Evolutionary conservation across 345 rosid genomes (phyloP), one percentile per base, ranked within the genome.

Genomic region (Hibiscus mutabilis): DNA sequence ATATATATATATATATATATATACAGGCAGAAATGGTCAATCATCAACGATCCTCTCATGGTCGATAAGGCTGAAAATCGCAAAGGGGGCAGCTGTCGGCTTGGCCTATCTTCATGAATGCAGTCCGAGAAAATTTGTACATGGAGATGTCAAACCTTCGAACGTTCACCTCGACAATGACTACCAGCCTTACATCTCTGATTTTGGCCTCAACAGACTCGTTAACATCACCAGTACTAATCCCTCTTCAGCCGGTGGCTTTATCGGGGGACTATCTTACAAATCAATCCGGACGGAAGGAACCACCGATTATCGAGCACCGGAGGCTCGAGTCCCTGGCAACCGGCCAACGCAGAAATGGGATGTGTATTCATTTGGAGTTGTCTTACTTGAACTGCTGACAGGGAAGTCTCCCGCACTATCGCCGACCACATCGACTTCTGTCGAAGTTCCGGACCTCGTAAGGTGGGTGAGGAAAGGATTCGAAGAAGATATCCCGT

Each of bases 381-480:
- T 95, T 0, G 86, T 95, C 9, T 49, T 95, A 51, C 87, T 95
- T 14, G 99, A 95, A 64, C 68, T 95, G 73, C 89, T 95, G 5
- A 92, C 96, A 0, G 98, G 99, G 29, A 92, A 92, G 74, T 90
- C 98, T 2, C 97, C 97, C 0, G 97, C 87, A 68, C 83, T 85
- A 55, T 88, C 97, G 0, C 97, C 96, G 1, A 79, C 89, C 12
- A 81, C 91, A 1, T 87, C 98, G 0, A 79, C 87, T 3, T 88
- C 97, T 11, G 63, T 82, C 0, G 98, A 92, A 75, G 83, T 89
- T n/a, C 86, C 84, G 11, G 98, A 92, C 83, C 73, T 92, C 4
- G 98, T 95, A 69, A 86, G 82, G 83, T 90, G 96, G 97, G 97
- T 90, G 62, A 84, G 87, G 80, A 95, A 90, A 78, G 99, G 99